phyloP scores from a whole-genome alignment of 345 rosid genomes.

The Zanthoxylum bungeanum region DNA sequence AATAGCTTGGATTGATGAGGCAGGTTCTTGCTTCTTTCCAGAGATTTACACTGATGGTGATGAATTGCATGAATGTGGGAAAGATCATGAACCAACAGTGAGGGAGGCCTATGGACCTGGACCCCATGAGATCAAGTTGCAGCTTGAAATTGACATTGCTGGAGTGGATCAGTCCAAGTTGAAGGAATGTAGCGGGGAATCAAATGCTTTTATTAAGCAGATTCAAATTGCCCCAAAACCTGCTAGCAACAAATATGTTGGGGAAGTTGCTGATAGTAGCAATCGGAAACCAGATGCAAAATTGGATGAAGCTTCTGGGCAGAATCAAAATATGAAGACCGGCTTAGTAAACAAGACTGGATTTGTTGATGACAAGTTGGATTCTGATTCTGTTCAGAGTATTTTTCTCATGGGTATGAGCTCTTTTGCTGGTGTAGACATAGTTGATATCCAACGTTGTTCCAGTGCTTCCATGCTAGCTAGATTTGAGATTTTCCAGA shows the following conservation, averaged over 20 bases:
- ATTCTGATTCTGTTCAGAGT: slow-evolving; percentile 40
- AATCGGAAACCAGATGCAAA: slow-evolving; percentile 39
- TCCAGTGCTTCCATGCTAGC: slow-evolving; percentile 37
- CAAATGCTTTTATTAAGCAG: slow-evolving; percentile 42
- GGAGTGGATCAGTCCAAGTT: slow-evolving; percentile 44
- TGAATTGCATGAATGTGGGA: slow-evolving; percentile 30
- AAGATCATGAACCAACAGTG: slow-evolving; percentile 21
- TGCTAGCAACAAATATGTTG: slow-evolving; percentile 17
- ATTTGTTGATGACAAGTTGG: slow-evolving; percentile 27
- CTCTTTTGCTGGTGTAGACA: slow-evolving; percentile 37
- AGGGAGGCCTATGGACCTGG: slow-evolving; percentile 34
- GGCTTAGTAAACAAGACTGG: slow-evolving; percentile 4
- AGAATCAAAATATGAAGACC: slow-evolving; percentile 26
- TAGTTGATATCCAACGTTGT: slow-evolving; percentile 45
- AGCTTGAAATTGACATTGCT: slow-evolving; percentile 73
- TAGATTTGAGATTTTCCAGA: slow-evolving; percentile 66
- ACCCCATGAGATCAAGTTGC: slow-evolving; percentile 70
- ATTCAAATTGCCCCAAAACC: slow-evolving; percentile 37
- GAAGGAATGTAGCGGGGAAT: slow-evolving; percentile 78
- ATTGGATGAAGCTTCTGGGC: slow-evolving; percentile 31
- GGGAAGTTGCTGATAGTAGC: slow-evolving; percentile 48
- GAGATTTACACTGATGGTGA: slow-evolving; percentile 45
- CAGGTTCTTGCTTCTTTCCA: slow-evolving; percentile 77
- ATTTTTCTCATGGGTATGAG: slow-evolving; percentile 54
- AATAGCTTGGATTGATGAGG: slow-evolving; percentile 94